phyloP scores from a whole-genome alignment of 2,329 filamentous ascomycete species.

The Aspergillus chevalieri region DNA sequence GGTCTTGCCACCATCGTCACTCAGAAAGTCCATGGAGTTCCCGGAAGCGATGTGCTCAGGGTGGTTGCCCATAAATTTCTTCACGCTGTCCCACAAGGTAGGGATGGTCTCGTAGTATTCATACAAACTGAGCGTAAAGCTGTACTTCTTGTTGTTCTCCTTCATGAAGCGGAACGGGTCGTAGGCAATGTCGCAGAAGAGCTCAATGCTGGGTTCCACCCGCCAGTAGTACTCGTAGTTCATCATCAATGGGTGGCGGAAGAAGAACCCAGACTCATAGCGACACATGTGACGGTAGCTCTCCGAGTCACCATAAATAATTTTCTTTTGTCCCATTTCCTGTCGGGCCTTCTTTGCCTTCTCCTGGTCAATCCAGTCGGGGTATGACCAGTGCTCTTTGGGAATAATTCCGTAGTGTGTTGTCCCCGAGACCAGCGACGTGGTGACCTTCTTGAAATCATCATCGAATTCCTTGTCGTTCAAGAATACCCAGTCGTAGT shows the following conservation, averaged over 20 bases:
- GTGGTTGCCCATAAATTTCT: constrained; percentile 86
- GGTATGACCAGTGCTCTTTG: constrained; percentile 94
- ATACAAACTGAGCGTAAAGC: constrained; percentile 89
- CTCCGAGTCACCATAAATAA: constrained; percentile 96
- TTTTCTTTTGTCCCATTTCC: constrained; percentile 89
- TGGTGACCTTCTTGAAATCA: constrained; percentile 86
- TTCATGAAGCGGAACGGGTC: constrained; percentile 96
- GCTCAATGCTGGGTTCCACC: constrained; percentile 92
- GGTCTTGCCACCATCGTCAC: constrained; percentile 80
- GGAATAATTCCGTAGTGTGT: constrained; percentile 87
- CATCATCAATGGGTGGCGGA: constrained; percentile 85
- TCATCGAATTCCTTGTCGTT: constrained; percentile 94
- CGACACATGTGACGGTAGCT: constrained; percentile 99
- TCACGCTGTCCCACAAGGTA: constrained; percentile 89
- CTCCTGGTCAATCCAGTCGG: constrained; percentile 89
- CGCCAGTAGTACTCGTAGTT: constrained; percentile 99
- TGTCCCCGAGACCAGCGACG: constrained; percentile 82
- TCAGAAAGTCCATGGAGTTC: constrained; percentile 87
- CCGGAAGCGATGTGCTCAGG: constrained; percentile 78
- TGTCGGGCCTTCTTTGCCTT: constrained; percentile 84
- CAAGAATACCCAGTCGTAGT: constrained; percentile 99
- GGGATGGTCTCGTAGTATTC: constrained; percentile 96
- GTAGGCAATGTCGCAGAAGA: constrained; percentile 92
- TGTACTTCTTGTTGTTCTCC: constrained; percentile 96
- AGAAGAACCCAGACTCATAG: constrained; percentile 99